Evolutionary conservation across 345 rosid genomes (phyloP), one percentile per base, ranked within the genome.

Genomic region (Anacardium occidentale): DNA sequence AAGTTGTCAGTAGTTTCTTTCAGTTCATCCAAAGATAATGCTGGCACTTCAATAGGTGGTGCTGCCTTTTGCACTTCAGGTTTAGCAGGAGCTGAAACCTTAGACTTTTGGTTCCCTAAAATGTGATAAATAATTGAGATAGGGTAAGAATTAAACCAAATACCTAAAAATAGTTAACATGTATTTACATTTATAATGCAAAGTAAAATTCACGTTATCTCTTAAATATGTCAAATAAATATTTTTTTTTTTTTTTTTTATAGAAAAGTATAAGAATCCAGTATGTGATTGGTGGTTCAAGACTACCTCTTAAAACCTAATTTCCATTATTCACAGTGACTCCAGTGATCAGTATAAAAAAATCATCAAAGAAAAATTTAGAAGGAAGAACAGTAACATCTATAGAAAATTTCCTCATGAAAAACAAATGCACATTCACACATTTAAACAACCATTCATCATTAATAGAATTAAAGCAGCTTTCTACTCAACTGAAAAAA

Each of bases 1-100:
- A 96, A 93, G 80, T 87, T 86, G 62, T 87, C 96, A 15, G 99
- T 95, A 83, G 88, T 91, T 71, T 89, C 98, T 88, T 83, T 91
- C 79, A 96, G 79, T 65, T 87, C 96, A 53, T 81, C 88, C 81
- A 89, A 75, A 71, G 93, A 82, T 76, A 96, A 77, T 21, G 78
- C 84, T 15, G 97, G 92, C 40, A 96, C 98, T 82, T 96, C 94
- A 64, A 92, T 89, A 11, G 93, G 86, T 5, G 96, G 96, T 26
- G 89, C 80, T 75, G 91, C 82, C 79, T 84, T 93, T 70, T 82
- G 93, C 63, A 77, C 86, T 51, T 89, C 83, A 61, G 87, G 71
- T 80, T 86, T 91, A 50, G 71, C 75, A 34, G 90, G 91, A 75
- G 86, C 82, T 59, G 87, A 68, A 42, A 82, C 75, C 84, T 83